phyloP scores from a whole-genome alignment of 768 basidiomycete genomes.

The Auriscalpium vulgare region DNA sequence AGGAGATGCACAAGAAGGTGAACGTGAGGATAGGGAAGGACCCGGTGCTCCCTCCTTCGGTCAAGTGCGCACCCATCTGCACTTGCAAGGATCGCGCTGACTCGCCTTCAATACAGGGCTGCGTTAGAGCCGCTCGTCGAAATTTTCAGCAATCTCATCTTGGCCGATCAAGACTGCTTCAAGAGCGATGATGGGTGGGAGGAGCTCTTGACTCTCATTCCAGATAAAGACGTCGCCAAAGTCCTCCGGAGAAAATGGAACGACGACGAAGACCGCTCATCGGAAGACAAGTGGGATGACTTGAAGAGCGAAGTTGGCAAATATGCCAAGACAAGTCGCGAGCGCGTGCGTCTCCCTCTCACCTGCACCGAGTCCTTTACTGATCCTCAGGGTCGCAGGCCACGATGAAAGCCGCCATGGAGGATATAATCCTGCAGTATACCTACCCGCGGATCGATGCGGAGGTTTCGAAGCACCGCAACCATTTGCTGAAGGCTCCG shows the following conservation, averaged over 20 bases:
- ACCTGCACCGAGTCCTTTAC: neutral
- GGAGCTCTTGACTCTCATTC: slow-evolving; percentile 64
- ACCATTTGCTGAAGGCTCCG: slow-evolving; percentile 95
- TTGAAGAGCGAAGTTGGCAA: slow-evolving; percentile 35
- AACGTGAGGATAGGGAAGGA: slow-evolving; percentile 48
- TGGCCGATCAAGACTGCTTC: slow-evolving; percentile 85
- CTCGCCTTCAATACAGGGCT: slow-evolving; percentile 3
- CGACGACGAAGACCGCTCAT: slow-evolving; percentile 40
- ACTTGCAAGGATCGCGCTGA: neutral
- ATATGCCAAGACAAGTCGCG: slow-evolving; percentile 21
- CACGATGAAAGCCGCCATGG: slow-evolving; percentile 43
- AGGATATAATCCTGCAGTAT: slow-evolving; percentile 88
- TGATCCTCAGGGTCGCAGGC: slow-evolving; percentile 17
- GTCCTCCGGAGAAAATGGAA: slow-evolving; percentile 55
- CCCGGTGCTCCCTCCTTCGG: slow-evolving; percentile 56
- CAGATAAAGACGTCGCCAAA: slow-evolving; percentile 45
- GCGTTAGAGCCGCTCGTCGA: slow-evolving; percentile 40
- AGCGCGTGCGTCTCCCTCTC: slow-evolving; percentile 25
- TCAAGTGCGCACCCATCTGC: slow-evolving; percentile 39
- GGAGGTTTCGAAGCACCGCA: slow-evolving; percentile 94
- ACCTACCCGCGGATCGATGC: slow-evolving; percentile 95
- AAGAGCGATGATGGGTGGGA: slow-evolving; percentile 61
- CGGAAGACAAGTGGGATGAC: slow-evolving; percentile 69
- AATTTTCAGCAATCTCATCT: slow-evolving; percentile 58
- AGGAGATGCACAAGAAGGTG: slow-evolving; percentile 75